These are phyloP conservation scores for Acanthamoeba royreba DNA, from an alignment of 208 protist species.

Conservation along the genomic window DNA sequence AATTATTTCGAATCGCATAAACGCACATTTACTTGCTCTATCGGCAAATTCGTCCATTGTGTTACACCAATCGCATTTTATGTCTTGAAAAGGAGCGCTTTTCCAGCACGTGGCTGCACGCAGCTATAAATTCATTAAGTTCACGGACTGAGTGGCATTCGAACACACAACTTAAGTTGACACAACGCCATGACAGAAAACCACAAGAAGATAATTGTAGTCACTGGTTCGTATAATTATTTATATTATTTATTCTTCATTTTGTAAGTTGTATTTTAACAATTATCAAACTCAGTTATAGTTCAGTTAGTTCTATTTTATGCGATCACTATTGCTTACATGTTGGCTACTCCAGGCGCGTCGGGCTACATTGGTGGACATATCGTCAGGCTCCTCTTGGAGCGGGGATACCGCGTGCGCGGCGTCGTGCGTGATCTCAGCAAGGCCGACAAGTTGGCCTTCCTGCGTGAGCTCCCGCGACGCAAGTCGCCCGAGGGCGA, in stretches of 20 bases:
- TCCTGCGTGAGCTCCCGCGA: neutral
- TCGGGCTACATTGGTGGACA: neutral
- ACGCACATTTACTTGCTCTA: too few species aligned
- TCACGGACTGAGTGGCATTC: too few species aligned
- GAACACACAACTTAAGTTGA: too few species aligned
- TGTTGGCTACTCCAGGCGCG: neutral
- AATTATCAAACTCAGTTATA: neutral
- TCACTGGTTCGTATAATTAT: neutral
- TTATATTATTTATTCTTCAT: too few species aligned
- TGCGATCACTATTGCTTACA: too few species aligned
- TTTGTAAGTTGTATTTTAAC: neutral
- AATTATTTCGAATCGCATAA: too few species aligned
- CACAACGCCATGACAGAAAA: neutral
- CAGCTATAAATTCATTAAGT: too few species aligned
- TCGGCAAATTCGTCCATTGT: too few species aligned
- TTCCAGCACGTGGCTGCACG: too few species aligned
- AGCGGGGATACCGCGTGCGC: constrained; percentile 1
- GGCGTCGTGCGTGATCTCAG: neutral
- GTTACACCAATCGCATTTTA: too few species aligned
- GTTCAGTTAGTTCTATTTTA: too few species aligned
- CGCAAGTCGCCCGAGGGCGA: neutral
- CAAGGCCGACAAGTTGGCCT: neutral
- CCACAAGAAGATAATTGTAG: neutral
- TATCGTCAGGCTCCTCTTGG: neutral
- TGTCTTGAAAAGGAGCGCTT: too few species aligned